phyloP scores from a whole-genome alignment of 1,284 basidiomycete genomes.

The Salmacisia buchloeana region DNA sequence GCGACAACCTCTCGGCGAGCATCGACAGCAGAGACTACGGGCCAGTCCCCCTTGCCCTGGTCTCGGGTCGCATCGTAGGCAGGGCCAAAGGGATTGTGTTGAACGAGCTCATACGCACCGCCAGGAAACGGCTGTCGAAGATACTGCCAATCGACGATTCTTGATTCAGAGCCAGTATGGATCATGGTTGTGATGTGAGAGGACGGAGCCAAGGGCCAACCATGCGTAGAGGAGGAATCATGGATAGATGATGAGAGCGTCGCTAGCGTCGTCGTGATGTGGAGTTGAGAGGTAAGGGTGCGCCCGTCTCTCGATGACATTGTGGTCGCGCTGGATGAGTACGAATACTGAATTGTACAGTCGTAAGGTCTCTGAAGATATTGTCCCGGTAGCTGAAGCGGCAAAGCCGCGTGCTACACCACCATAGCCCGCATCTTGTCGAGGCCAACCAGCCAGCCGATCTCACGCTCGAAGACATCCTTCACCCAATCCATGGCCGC shows the following conservation, averaged over 20 bases:
- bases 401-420: neutral
- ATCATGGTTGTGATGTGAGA: no score
- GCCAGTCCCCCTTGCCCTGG: slow-evolving; percentile 76
- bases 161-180: no score
- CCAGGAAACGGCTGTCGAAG: neutral
- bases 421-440: slow-evolving; percentile 2
- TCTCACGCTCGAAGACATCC: slow-evolving; percentile 27
- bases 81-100: slow-evolving; percentile 62
- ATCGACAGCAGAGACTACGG: slow-evolving; percentile 86
- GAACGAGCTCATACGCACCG: no score
- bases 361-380: no score
- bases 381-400: no score
- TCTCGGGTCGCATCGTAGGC: slow-evolving; percentile 70
- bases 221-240: no score
- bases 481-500: slow-evolving; percentile 30
- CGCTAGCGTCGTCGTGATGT: no score
- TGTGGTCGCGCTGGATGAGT: no score
- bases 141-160: neutral
- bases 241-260: neutral
- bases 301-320: no score
- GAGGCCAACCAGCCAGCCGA: slow-evolving; percentile 34
- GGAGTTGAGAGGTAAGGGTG: no score
- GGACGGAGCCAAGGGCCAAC: no score
- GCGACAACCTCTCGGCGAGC: slow-evolving; percentile 79
- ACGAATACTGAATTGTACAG: no score